These are phyloP conservation scores for Priceomyces melissophilus DNA, from an alignment of 805 yeast species.

Conservation along the genomic window DNA sequence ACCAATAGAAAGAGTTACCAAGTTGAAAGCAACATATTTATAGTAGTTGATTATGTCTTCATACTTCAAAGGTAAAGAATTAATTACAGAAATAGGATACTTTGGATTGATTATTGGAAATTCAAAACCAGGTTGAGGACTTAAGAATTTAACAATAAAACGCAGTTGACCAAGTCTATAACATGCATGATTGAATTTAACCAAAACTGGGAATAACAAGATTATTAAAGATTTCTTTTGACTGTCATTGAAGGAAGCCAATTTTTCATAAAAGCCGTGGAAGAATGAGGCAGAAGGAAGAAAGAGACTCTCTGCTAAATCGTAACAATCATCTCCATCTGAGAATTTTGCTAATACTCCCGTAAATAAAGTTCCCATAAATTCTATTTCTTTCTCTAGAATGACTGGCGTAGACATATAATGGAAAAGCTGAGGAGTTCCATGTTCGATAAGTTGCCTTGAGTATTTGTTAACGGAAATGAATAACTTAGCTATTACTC, in stretches of 20 bases:
- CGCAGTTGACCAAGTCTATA: conserved; percentile 18
- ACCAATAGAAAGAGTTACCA: conserved; percentile 17
- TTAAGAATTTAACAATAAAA: conserved; percentile 13
- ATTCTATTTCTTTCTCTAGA: background rate
- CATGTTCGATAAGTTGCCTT: background rate
- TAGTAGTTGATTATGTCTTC: conserved; percentile 21
- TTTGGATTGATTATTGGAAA: conserved; percentile 16
- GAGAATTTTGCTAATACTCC: too few species aligned
- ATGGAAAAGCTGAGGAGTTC: background rate
- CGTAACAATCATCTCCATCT: too few species aligned
- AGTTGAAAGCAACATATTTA: conserved; percentile 25
- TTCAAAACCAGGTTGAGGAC: conserved; percentile 1
- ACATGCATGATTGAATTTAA: conserved; percentile 12
- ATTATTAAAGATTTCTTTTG: background rate
- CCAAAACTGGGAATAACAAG: conserved; percentile 14
- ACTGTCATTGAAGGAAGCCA: background rate
- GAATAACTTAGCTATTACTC: conserved; percentile 7
- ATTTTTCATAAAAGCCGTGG: background rate
- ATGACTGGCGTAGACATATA: conserved; percentile 4
- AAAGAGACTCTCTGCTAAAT: too few species aligned
- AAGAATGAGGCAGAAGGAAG: background rate
- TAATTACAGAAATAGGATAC: conserved; percentile 17
- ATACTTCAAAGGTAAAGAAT: conserved; percentile 11
- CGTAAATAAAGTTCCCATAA: too few species aligned
- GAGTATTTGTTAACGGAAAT: conserved; percentile 5